Base-by-base conservation (phyloP, 1,284 basidiomycete species). In the Ceratobasidium papillatum region DNA sequence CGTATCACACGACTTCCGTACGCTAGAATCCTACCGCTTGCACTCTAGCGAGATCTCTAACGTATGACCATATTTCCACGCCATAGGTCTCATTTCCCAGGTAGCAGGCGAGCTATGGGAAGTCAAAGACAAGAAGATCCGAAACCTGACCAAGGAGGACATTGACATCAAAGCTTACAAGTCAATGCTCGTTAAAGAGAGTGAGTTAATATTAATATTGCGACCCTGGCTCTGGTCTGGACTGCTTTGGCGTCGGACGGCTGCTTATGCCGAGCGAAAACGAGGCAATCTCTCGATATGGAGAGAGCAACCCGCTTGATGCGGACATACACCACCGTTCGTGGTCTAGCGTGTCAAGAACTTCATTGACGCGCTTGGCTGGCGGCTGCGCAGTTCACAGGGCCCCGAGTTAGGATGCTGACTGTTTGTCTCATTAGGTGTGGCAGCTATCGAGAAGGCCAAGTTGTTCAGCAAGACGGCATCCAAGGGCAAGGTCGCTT, bases 61-160 rank as follows among this genome's bases (percentile, higher is more conserved):
- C 80, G 81, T 38, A 74, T 75, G 79, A n/a, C 76, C 80, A 32
- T 78, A 80, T 65, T 47, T 78, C 54, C 79, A 80, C 77, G 78
- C 78, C 61, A 66, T 80, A 90, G 91, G 92, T 80, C 89, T 97
- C 77, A 97, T 97, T 82, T 93, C 92, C 71, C 96, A 98, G 84
- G 95, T 98, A 59, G 96, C 95, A 71, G 92, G 99, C 82, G 96
- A 99, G 82, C 89, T 99, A 12, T 99, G 97, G 97, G 97, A 99
- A 84, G 97, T 99, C 76, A 95, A 95, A 82, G 89, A 96, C 83
- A 91, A 92, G 84, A 95, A 94, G 82, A 96, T 99, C 82, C 89
- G 90, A 83, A 98, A 99, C 85, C 84, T 99, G 77, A 94, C 95
- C 36, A 75, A 87, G 86, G 86, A 90, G 80, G 95, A 95, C 79